Percentiles rank a stretch among this genome's conserved stretches.
Evolutionary conservation across 2,329 filamentous ascomycete species (phyloP).

Genomic region (Neonectria coccinea): DNA sequence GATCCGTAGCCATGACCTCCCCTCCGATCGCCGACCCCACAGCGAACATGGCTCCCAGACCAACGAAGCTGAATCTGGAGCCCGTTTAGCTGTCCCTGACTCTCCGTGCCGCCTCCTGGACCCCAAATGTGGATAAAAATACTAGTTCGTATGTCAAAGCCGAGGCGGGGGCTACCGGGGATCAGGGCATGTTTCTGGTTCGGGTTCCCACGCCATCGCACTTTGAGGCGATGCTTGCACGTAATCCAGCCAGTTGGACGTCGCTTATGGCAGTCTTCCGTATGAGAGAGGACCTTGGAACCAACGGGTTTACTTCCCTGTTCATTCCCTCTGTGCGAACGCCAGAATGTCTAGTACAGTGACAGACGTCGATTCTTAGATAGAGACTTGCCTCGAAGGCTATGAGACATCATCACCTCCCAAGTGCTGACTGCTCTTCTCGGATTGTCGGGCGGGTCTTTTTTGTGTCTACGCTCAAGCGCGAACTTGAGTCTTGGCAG

Average conservation of each 20-base stretch:
- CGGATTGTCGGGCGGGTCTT: slow-evolving; percentile 8
- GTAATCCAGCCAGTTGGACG: not conserved
- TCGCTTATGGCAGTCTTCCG: not conserved
- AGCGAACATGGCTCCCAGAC: slow-evolving; percentile 27
- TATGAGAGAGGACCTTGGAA: not conserved
- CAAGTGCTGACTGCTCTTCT: slow-evolving; percentile 20
- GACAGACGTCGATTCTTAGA: not conserved
- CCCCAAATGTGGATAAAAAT: slow-evolving; percentile 18
- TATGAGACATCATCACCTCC: slow-evolving; percentile 4
- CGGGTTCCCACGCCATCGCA: not conserved
- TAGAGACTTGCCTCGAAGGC: slow-evolving; percentile 3
- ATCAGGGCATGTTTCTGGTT: slow-evolving; percentile 14
- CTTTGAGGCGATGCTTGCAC: not conserved
- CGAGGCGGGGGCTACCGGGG: slow-evolving; percentile 13
- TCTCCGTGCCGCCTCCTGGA: slow-evolving; percentile 28
- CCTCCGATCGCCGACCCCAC: slow-evolving; percentile 36
- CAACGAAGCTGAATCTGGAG: slow-evolving; percentile 33
- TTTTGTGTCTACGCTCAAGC: slow-evolving; percentile 7
- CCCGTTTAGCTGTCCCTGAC: slow-evolving; percentile 16
- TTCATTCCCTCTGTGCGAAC: not conserved
- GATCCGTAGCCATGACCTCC: slow-evolving; percentile 28
- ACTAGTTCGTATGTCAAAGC: slow-evolving; percentile 25
- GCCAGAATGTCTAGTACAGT: not conserved
- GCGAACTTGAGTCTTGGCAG: slow-evolving; percentile 3
- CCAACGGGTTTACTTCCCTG: not conserved